These are phyloP conservation scores for Chimonanthus praecox DNA, from an alignment of 164 flowering plant species.

Conservation along the genomic window DNA sequence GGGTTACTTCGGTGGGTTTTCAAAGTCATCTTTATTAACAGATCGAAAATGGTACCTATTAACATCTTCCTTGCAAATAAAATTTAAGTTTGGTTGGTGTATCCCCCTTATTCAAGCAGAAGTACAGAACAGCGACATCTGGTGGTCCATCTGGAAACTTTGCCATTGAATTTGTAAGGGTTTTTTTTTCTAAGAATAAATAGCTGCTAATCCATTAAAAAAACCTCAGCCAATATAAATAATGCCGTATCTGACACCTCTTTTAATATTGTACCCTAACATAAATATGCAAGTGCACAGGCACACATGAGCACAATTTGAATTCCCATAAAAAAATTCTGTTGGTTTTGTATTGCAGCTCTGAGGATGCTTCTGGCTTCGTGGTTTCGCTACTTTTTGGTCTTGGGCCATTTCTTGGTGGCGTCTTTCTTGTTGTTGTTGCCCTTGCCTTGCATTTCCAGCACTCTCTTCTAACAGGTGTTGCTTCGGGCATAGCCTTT, in stretches of 20 bases:
- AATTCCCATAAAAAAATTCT: background rate
- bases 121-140: background rate
- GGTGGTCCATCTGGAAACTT: background rate
- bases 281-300: background rate
- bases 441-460: conserved; percentile 71
- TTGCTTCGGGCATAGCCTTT: conserved; percentile 89
- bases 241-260: background rate
- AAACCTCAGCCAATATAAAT: background rate
- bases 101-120: background rate
- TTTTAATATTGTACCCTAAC: background rate
- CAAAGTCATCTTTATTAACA: too few species aligned
- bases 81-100: too few species aligned
- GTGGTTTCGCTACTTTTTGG: conserved; percentile 87
- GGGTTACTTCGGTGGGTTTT: too few species aligned
- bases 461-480: conserved; percentile 77
- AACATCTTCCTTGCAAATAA: too few species aligned
- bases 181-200: background rate
- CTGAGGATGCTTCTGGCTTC: conserved; percentile 80
- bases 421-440: conserved; percentile 56
- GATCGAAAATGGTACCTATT: too few species aligned
- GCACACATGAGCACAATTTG: background rate
- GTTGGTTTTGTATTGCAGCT: conserved; percentile 37
- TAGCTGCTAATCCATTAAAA: background rate
- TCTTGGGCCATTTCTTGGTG: conserved; percentile 91
- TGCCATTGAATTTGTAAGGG: background rate